Percentiles rank a stretch among this genome's conserved stretches.
Evolutionary conservation across 805 yeast genomes (phyloP).

Genomic region (Candida germanica): DNA sequence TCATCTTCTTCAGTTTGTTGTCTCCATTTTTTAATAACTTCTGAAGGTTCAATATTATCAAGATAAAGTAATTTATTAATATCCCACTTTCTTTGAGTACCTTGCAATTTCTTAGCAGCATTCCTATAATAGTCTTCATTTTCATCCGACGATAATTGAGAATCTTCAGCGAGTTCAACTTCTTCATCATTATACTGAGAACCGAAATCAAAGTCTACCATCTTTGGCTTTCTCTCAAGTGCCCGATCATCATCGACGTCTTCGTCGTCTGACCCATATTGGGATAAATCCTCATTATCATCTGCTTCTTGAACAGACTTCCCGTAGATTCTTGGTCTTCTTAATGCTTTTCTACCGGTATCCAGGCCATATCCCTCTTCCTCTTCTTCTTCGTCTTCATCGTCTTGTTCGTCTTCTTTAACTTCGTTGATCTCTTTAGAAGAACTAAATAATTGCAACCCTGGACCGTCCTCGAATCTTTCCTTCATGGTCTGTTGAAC

Average conservation of each 20-base stretch:
- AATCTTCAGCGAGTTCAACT: constrained; percentile 46
- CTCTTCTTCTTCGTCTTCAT: constrained; percentile 24
- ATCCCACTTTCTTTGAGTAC: constrained; percentile 66
- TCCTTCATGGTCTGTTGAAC: constrained; percentile 60
- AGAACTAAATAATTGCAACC: constrained; percentile 69
- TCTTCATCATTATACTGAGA: constrained; percentile 32
- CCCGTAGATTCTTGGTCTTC: constrained; percentile 60
- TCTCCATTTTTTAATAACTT: constrained; percentile 70
- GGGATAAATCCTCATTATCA: constrained; percentile 35
- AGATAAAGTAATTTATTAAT: constrained; percentile 76
- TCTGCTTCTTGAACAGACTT: constrained; percentile 48
- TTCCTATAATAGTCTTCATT: constrained; percentile 37
- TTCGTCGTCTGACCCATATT: constrained; percentile 34
- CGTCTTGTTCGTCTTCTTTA: constrained; percentile 30
- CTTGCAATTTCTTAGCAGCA: constrained; percentile 61
- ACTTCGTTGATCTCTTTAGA: constrained; percentile 46
- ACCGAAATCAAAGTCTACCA: constrained; percentile 48
- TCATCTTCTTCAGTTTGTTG: constrained; percentile 42
- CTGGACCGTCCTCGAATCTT: constrained; percentile 59
- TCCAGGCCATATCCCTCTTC: not conserved
- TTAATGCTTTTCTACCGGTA: constrained; percentile 62
- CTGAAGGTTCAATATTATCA: constrained; percentile 71
- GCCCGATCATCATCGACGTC: constrained; percentile 39
- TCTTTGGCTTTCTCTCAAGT: constrained; percentile 35
- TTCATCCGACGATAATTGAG: constrained; percentile 39